These are phyloP conservation scores for Coccomyxa sp. DNA, from an alignment of 139 green algal genomes.

Conservation along the genomic window DNA sequence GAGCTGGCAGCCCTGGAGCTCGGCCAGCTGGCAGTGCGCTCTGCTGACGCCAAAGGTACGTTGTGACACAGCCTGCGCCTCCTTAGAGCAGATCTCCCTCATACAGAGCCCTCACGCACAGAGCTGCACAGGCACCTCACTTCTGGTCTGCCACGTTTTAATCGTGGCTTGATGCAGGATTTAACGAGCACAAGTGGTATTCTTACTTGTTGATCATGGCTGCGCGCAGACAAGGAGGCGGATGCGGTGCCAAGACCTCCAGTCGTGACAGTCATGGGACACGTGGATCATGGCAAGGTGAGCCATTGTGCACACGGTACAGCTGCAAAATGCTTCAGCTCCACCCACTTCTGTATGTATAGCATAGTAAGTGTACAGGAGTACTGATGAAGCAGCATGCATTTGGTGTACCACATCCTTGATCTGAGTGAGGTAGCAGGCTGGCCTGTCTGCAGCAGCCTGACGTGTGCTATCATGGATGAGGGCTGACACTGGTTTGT, in stretches of 20 bases:
- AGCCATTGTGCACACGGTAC: too few relatives aligned
- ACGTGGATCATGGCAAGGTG: slow-evolving; percentile 94
- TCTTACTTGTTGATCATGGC: too few relatives aligned
- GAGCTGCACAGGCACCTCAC: too few relatives aligned
- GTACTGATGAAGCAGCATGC: neutral
- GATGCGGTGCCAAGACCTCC: slow-evolving; percentile 53
- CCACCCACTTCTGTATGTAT: neutral
- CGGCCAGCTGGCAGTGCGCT: slow-evolving; percentile 34
- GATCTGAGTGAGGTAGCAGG: neutral
- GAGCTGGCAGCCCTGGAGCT: slow-evolving; percentile 72
- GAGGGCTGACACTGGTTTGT: neutral
- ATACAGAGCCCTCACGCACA: too few relatives aligned
- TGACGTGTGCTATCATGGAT: neutral
- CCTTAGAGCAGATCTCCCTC: too few relatives aligned
- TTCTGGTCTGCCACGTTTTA: too few relatives aligned
- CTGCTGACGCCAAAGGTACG: slow-evolving; percentile 1
- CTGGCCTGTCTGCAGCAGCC: too few relatives aligned
- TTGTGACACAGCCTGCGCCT: too few relatives aligned
- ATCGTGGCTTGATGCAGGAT: neutral
- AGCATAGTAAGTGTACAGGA: neutral
- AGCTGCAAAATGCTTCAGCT: too few relatives aligned
- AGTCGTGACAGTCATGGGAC: slow-evolving; percentile 89
- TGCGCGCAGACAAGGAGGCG: slow-evolving; percentile 19
- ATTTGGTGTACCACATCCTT: neutral
- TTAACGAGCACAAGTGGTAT: too few relatives aligned